A percentile compares a stretch with the other conserved stretches of the same genome.
Conservation (phyloP, 164 flowering plant species). For the Piper betle region DNA sequence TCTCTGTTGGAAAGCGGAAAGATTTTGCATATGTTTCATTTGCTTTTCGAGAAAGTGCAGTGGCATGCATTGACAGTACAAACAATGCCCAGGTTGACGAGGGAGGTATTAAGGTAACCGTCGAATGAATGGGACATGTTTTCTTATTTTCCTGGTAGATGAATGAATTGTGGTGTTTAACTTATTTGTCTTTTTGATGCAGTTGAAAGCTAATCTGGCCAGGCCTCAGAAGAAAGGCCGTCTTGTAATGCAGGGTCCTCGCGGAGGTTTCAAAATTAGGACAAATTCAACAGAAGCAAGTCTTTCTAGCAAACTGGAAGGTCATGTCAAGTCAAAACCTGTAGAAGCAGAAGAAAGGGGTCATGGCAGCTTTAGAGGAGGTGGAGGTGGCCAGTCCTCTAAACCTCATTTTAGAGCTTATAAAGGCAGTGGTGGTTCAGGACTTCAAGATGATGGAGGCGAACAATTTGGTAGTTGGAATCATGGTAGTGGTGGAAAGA, state of each 20-base stretch:
- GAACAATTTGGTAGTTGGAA: conserved; percentile 11
- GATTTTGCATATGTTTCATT: conserved; percentile 95
- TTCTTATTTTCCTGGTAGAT: background rate
- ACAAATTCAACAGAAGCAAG: conserved; percentile 12
- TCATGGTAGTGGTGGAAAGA: conserved; percentile 16
- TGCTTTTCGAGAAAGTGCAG: conserved; percentile 78
- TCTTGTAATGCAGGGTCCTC: conserved; percentile 23
- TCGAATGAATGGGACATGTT: background rate
- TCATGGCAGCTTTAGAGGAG: conserved; percentile 8
- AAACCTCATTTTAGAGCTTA: conserved; percentile 8
- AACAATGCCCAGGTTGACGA: conserved; percentile 82
- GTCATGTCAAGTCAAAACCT: conserved; percentile 10
- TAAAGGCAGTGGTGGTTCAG: conserved; percentile 11
- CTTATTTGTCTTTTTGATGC: conserved; percentile 2
- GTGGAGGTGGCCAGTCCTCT: conserved; percentile 10
- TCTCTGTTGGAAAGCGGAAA: conserved; percentile 88
- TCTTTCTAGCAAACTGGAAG: conserved; percentile 13
- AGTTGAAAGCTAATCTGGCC: conserved; percentile 34
- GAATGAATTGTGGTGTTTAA: too few species aligned
- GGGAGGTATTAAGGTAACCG: conserved; percentile 65
- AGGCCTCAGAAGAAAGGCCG: conserved; percentile 25
- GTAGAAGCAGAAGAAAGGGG: conserved; percentile 15
- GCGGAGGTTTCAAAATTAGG: conserved; percentile 27
- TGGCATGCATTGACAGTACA: conserved; percentile 75
- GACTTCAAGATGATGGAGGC: conserved; percentile 8